Conservation (phyloP, 495 filamentous ascomycete species). For the Monascus purpureus region DNA sequence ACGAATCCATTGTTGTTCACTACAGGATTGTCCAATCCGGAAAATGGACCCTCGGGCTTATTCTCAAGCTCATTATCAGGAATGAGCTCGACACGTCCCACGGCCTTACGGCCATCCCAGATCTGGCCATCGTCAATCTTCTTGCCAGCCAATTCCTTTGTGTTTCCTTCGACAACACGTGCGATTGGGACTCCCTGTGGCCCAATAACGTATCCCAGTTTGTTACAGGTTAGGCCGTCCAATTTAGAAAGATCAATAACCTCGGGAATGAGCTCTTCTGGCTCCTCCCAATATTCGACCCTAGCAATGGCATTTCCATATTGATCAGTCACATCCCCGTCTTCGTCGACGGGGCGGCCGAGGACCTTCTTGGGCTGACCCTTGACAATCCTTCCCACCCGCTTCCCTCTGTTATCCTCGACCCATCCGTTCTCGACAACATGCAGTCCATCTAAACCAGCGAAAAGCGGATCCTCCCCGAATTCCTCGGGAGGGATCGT, state of each 20-base stretch:
- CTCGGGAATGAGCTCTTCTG: conserved; percentile 30
- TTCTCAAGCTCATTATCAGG: conserved; percentile 57
- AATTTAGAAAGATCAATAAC: conserved; percentile 48
- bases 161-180: conserved; percentile 51
- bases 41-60: conserved; percentile 60
- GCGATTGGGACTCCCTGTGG: conserved; percentile 57
- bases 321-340: conserved; percentile 50
- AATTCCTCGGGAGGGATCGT: conserved; percentile 44
- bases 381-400: conserved; percentile 43
- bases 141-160: conserved; percentile 53
- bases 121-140: conserved; percentile 62
- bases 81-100: conserved; percentile 62
- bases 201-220: conserved; percentile 62
- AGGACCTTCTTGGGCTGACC: conserved; percentile 51
- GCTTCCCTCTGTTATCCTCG: conserved; percentile 44
- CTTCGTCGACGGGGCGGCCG: conserved; percentile 47
- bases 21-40: conserved; percentile 53
- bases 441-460: conserved; percentile 48
- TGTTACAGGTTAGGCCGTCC: conserved; percentile 59
- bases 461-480: conserved; percentile 45
- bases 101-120: conserved; percentile 56
- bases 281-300: conserved; percentile 40
- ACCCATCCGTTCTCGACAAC: conserved; percentile 45
- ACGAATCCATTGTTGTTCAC: conserved; percentile 60
- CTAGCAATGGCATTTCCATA: conserved; percentile 47